Base-by-base conservation (phyloP, 208 protist species). In the Acanthamoeba culbertsoni region DNA sequence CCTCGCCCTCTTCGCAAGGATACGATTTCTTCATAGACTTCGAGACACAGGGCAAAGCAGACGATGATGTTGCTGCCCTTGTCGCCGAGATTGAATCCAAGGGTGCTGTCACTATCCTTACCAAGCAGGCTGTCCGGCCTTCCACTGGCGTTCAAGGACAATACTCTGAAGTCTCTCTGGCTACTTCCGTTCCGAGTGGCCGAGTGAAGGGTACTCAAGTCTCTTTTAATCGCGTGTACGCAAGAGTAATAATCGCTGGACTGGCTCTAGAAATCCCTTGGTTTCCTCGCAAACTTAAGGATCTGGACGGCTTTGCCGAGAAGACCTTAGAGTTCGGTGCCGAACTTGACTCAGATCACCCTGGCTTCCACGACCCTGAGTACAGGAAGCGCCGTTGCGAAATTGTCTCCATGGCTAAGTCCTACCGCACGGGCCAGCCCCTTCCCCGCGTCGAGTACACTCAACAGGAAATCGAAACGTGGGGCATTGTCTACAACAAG, bases 381-480 rank as follows among this genome's bases (percentile, higher is more conserved):
- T 99, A 99, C 96, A 95, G 98, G 45, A 95, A 96, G 46, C 97
- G 98, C 53, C 97, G 98, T 62, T 95, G 94, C n/a, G 79, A 88
- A 16, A 96, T 96, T 45, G 62, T 93, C 37, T 16, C 37, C 40
- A 77, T 73, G 43, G 53, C 91, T 23, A 73, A 91, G 31, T 65
- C 33, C 46, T 92, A 62, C 43, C 46, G 90, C 59, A 65, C 63
- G 63, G 98, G 98, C 26, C 82, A 98, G 35, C 93, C 94, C 5
- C 96, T 99, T 35, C 98, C 98, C 10, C 82, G 96, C 37, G 93
- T 99, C 20, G 94, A 99, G 35, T 99, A 99, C 96, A 98, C 96
- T 23, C 91, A 96, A 40, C 95, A 98, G 63, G 98, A 99, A 95
- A 97, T 97, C 91, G 57, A 79, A 8, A 98, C 98, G 20, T 99